Conservation (phyloP, 768 basidiomycete genomes). For the Boletus pseudo-olivaceus region DNA sequence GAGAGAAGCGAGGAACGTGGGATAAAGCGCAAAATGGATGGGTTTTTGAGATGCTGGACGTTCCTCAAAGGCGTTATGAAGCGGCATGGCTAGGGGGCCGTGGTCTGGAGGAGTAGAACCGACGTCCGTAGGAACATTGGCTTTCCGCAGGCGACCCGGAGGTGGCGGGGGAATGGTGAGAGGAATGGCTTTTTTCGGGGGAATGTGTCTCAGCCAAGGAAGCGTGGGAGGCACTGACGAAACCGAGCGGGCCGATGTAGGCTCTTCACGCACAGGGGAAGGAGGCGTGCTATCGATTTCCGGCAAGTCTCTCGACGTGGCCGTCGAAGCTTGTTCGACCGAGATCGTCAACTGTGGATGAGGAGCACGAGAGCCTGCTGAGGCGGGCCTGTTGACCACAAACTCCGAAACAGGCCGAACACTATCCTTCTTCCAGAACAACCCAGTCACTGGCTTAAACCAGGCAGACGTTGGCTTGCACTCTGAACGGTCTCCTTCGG, state of each 20-base stretch:
- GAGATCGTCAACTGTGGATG: conserved; percentile 42
- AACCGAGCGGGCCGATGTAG: conserved; percentile 31
- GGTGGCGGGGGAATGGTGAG: conserved; percentile 33
- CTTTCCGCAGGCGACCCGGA: conserved; percentile 28
- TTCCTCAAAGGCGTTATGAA: conserved; percentile 40
- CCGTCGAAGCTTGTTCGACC: conserved; percentile 36
- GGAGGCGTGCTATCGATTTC: conserved; percentile 30
- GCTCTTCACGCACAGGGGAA: conserved; percentile 22
- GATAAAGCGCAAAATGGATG: conserved; percentile 14
- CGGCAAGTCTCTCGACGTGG: conserved; percentile 25
- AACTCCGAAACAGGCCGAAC: conserved; percentile 14
- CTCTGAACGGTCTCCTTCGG: conserved; percentile 22
- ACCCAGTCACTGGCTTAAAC: conserved; percentile 35
- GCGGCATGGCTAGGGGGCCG: conserved; percentile 36
- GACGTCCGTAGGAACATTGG: conserved; percentile 38
- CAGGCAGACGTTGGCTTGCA: conserved; percentile 27
- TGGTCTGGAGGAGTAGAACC: conserved; percentile 21
- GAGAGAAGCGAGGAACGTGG: conserved; percentile 13
- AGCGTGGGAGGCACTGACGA: conserved; percentile 29
- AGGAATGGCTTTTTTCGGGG: conserved; percentile 33
- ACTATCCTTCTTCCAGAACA: conserved; percentile 26
- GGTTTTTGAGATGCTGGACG: conserved; percentile 15
- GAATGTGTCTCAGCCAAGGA: conserved; percentile 24
- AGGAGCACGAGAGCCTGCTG: conserved; percentile 15
- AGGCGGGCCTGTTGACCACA: conserved; percentile 16